Conservation (phyloP, 495 filamentous ascomycete genomes). For the Aspergillus haitiensis region DNA sequence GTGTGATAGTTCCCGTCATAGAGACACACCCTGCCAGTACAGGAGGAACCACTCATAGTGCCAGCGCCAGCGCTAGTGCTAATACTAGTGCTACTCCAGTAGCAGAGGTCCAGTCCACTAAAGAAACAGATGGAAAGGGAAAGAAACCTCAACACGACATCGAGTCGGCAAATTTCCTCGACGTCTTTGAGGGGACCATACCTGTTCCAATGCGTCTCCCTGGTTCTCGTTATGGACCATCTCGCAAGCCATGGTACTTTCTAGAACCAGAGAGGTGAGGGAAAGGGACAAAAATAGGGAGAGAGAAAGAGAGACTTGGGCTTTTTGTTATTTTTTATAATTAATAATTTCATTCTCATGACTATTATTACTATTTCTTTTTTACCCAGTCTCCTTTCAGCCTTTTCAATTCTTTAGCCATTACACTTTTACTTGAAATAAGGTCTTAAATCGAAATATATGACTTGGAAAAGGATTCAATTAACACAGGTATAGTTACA, state of each 20-base stretch:
- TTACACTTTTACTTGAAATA: too few relatives aligned
- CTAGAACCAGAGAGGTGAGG: slow-evolving; percentile 9
- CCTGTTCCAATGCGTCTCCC: slow-evolving; percentile 75
- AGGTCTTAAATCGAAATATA: too few relatives aligned
- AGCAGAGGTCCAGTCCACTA: neutral
- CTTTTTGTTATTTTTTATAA: too few relatives aligned
- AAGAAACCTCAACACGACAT: neutral
- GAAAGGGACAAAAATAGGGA: too few relatives aligned
- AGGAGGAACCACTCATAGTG: neutral
- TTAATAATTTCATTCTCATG: too few relatives aligned
- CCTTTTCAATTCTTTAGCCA: too few relatives aligned
- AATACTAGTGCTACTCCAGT: neutral
- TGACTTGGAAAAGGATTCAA: too few relatives aligned
- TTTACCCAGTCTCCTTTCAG: too few relatives aligned
- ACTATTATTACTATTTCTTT: too few relatives aligned
- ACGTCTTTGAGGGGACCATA: slow-evolving; percentile 57
- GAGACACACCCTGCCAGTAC: slow-evolving; percentile 7
- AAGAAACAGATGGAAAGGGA: slow-evolving; percentile 2
- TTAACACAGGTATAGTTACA: too few relatives aligned
- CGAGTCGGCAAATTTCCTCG: slow-evolving; percentile 21
- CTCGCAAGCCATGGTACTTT: slow-evolving; percentile 59
- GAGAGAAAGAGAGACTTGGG: too few relatives aligned
- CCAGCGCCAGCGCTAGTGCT: neutral
- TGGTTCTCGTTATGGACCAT: slow-evolving; percentile 44
- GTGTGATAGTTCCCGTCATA: slow-evolving; percentile 67